phyloP scores from a whole-genome alignment of 2,329 filamentous ascomycete genomes.

The Sarocladium strictum region DNA sequence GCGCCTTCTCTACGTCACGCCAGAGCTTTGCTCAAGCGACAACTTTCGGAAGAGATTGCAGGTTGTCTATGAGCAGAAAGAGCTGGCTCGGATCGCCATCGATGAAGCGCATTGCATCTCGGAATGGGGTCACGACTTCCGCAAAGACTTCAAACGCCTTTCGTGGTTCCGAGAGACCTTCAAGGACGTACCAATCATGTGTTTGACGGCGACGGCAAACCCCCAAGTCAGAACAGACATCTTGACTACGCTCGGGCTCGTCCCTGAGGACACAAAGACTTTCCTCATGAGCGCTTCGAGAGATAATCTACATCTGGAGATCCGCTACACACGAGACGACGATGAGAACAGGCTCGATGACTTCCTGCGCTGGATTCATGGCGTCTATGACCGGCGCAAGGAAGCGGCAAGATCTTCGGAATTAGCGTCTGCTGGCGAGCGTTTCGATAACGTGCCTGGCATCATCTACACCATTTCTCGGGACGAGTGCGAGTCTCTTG shows the following conservation, averaged over 20 bases:
- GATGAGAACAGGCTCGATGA: conserved; percentile 66
- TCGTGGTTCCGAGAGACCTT: conserved; percentile 80
- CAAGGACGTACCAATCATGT: conserved; percentile 83
- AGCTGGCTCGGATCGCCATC: conserved; percentile 82
- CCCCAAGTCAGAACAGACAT: conserved; percentile 76
- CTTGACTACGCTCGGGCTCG: conserved; percentile 65
- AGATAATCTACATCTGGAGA: conserved; percentile 84
- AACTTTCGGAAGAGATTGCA: conserved; percentile 70
- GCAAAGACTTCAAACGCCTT: conserved; percentile 82
- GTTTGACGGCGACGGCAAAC: conserved; percentile 88
- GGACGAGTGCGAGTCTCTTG: conserved; percentile 67
- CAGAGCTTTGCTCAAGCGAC: conserved; percentile 75
- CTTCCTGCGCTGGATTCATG: conserved; percentile 70
- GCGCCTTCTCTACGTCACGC: conserved; percentile 86
- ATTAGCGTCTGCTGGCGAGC: conserved; percentile 46
- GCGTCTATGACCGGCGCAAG: conserved; percentile 65
- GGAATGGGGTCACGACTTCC: conserved; percentile 97
- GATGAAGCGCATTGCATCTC: conserved; percentile 97
- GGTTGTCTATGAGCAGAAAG: conserved; percentile 69
- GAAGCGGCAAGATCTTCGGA: conserved; percentile 52
- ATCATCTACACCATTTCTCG: conserved; percentile 77
- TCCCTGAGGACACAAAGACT: conserved; percentile 48
- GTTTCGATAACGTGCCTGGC: conserved; percentile 61
- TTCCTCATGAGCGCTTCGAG: conserved; percentile 83
- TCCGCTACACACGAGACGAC: conserved; percentile 75